Conservation (phyloP, 768 basidiomycete species). For the Sporobolomyces phaffii region DNA sequence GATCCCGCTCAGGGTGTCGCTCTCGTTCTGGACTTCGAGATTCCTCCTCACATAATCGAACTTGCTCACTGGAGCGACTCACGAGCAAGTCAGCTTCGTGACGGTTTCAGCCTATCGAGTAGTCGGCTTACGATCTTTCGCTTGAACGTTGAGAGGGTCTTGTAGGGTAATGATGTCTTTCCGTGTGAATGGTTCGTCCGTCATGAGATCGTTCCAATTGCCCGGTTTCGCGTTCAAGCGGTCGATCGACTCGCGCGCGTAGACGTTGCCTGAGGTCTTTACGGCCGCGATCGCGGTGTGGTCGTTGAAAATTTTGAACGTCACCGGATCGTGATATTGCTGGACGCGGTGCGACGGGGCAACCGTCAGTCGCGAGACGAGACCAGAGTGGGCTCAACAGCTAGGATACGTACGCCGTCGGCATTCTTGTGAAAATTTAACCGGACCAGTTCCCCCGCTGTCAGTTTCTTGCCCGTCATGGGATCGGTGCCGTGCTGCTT, state of each 20-base stretch:
- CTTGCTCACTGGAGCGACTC: conserved; percentile 44
- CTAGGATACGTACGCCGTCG: conserved; percentile 49
- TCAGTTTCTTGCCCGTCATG: conserved; percentile 49
- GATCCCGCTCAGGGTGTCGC: conserved; percentile 46
- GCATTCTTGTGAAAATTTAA: conserved; percentile 49
- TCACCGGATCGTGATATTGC: conserved; percentile 85
- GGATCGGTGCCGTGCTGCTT: conserved; percentile 46
- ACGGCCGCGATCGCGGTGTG: conserved; percentile 93
- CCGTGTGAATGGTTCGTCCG: conserved; percentile 79
- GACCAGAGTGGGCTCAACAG: not conserved
- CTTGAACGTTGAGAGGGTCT: conserved; percentile 50
- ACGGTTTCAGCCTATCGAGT: not conserved
- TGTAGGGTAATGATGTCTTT: conserved; percentile 89
- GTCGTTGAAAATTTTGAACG: conserved; percentile 93
- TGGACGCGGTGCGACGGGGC: conserved; percentile 45
- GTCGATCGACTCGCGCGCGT: conserved; percentile 66
- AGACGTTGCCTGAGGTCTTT: conserved; percentile 85
- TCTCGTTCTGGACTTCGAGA: conserved; percentile 34
- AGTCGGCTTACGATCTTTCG: conserved; percentile 9
- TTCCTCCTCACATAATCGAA: conserved; percentile 50
- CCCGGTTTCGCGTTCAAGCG: conserved; percentile 55
- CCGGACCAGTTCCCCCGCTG: conserved; percentile 48
- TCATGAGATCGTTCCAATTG: conserved; percentile 69
- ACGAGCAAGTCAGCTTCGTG: not conserved
- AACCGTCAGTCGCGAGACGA: not conserved